Evolutionary conservation across 306 rosid species (phyloP).

Genomic region (Begonia loranthoides): DNA sequence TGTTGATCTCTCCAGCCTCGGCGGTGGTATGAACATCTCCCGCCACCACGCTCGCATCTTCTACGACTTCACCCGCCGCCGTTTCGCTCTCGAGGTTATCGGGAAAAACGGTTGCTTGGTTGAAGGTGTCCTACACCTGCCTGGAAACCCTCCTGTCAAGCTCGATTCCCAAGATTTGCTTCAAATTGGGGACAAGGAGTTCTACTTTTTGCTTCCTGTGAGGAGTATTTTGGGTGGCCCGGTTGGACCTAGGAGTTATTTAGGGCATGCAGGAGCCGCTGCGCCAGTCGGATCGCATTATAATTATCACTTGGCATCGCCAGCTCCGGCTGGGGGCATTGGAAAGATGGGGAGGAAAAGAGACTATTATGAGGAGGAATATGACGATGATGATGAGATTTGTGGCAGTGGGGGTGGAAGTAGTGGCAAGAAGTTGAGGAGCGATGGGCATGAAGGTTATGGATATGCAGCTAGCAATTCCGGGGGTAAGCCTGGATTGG

Average conservation of each 20-base stretch:
- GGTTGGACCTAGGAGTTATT: conserved; percentile 38
- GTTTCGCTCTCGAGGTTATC: conserved; percentile 89
- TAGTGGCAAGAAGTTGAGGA: conserved; percentile 60
- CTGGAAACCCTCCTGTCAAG: conserved; percentile 84
- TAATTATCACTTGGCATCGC: conserved; percentile 28
- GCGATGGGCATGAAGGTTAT: conserved; percentile 57
- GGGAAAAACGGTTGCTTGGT: conserved; percentile 95
- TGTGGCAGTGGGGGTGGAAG: conserved; percentile 49
- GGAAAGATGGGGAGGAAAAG: conserved; percentile 69
- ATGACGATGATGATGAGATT: conserved; percentile 57
- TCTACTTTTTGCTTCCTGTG: conserved; percentile 73
- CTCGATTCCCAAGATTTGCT: conserved; percentile 94
- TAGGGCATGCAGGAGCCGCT: conserved; percentile 14
- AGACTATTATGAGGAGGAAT: conserved; percentile 64
- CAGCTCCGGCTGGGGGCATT: conserved; percentile 16
- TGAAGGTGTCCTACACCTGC: conserved; percentile 93
- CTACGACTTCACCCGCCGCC: conserved; percentile 93
- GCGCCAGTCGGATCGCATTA: conserved; percentile 26
- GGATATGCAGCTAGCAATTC: conserved; percentile 50
- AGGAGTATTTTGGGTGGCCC: conserved; percentile 62
- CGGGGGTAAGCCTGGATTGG: conserved; percentile 41
- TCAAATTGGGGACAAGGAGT: conserved; percentile 95
- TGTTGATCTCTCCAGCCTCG: conserved; percentile 95
- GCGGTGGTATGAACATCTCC: conserved; percentile 98
- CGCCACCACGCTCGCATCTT: conserved; percentile 97